Conservation (phyloP, 768 basidiomycete genomes). For the Cubamyces lactineus region DNA sequence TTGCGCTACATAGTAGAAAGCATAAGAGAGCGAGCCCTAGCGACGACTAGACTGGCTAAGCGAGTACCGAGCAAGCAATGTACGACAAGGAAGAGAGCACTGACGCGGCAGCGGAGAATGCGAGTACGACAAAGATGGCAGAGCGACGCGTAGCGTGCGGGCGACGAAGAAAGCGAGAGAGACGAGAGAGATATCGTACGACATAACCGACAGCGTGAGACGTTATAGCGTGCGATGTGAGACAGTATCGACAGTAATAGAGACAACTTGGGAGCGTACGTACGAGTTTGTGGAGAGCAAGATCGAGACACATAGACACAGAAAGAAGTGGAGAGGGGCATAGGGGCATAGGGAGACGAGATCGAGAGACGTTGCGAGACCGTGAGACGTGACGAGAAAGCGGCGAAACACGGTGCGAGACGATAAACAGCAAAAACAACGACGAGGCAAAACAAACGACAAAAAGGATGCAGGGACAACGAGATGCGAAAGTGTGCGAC, state of each 20-base stretch:
- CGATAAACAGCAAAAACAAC: background rate
- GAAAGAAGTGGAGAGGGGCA: constrained; percentile 2
- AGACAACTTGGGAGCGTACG: constrained; percentile 19
- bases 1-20: constrained; percentile 19
- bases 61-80: constrained; percentile 13
- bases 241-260: constrained; percentile 7
- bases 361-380: background rate
- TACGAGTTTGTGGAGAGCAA: constrained; percentile 17
- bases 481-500: constrained; percentile 5
- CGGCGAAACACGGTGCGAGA: constrained; percentile 2
- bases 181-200: constrained; percentile 16
- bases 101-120: constrained; percentile 18
- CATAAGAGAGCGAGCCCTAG: constrained; percentile 14
- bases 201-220: constrained; percentile 18
- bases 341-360: constrained; percentile 23
- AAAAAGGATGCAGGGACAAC: background rate
- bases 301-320: constrained; percentile 14
- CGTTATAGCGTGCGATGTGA: constrained; percentile 24
- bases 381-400: constrained; percentile 12
- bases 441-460: constrained; percentile 13
- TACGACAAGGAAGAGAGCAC: constrained; percentile 9
- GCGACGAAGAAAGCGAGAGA: constrained; percentile 11
- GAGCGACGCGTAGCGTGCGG: constrained; percentile 19
- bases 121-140: background rate
- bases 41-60: constrained; percentile 24